Conservation (phyloP, 179 eudicot species). For the Pouteria campechiana region DNA sequence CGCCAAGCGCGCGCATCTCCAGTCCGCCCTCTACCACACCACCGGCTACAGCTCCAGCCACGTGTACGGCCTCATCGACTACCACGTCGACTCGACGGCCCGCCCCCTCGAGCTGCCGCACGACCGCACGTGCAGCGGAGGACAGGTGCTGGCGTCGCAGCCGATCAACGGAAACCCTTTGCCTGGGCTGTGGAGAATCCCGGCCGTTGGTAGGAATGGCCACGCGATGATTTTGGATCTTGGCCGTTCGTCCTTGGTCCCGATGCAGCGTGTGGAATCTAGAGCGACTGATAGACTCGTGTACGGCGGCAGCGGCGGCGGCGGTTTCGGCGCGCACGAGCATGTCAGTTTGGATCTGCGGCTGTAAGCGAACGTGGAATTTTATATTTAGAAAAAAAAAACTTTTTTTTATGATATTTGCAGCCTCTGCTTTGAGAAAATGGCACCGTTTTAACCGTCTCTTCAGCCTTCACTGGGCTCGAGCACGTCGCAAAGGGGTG, state of each 20-base stretch:
- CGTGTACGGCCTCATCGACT: conserved; percentile 19
- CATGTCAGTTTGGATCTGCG: conserved; percentile 96
- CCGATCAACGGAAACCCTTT: conserved; percentile 70
- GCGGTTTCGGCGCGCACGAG: conserved; percentile 40
- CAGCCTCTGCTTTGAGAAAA: too few species aligned
- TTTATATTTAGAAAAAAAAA: too few species aligned
- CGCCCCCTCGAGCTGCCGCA: conserved; percentile 7
- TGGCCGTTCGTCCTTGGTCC: conserved; percentile 14
- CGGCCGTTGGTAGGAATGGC: conserved; percentile 26
- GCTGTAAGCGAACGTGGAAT: too few species aligned
- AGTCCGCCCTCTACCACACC: too few species aligned
- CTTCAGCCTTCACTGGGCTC: too few species aligned
- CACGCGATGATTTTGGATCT: too few species aligned
- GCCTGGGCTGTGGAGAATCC: conserved; percentile 57
- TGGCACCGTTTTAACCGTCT: too few species aligned
- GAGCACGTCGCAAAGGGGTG: too few species aligned
- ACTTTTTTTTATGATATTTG: too few species aligned
- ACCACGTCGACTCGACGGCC: conserved; percentile 14
- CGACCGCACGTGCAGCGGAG: conserved; percentile 15
- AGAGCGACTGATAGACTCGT: too few species aligned
- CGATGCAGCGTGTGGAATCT: conserved; percentile 5
- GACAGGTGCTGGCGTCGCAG: conserved; percentile 1
- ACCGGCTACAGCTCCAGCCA: conserved; percentile 19
- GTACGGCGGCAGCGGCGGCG: conserved; percentile 4
- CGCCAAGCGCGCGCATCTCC: too few species aligned